These are phyloP conservation scores for Starmerella davenportii DNA, from an alignment of 805 yeast species.

Conservation along the genomic window DNA sequence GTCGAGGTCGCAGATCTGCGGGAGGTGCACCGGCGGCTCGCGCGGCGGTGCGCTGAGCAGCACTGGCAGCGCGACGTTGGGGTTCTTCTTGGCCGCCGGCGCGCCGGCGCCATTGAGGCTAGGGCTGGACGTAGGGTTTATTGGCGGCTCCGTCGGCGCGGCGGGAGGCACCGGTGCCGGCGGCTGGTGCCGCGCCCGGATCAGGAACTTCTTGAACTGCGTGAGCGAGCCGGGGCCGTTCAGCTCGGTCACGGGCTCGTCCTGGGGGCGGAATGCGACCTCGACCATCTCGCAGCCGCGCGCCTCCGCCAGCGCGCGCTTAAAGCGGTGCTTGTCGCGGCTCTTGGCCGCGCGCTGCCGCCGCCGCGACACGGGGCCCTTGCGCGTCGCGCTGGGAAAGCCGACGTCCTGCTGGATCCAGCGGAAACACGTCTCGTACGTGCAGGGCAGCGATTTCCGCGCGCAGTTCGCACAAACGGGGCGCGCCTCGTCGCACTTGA, in stretches of 20 bases:
- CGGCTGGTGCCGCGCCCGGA: not conserved
- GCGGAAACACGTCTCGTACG: conserved; percentile 9
- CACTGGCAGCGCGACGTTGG: conserved; percentile 1
- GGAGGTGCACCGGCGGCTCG: not conserved
- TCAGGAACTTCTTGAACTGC: conserved; percentile 10
- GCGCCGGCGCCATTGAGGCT: conserved; percentile 3
- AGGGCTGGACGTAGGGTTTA: not conserved
- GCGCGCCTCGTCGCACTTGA: conserved; percentile 48
- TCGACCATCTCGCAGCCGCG: conserved; percentile 7
- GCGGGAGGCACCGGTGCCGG: conserved; percentile 1
- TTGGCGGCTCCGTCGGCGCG: not conserved
- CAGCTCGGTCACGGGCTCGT: conserved; percentile 7
- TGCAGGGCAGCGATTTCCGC: conserved; percentile 11
- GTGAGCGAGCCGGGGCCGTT: conserved; percentile 6
- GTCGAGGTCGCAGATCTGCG: not conserved
- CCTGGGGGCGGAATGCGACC: conserved; percentile 6
- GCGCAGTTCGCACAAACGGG: conserved; percentile 42
- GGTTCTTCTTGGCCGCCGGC: conserved; percentile 4
- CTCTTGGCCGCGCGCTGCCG: not conserved
- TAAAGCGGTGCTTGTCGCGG: not conserved
- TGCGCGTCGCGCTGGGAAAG: not conserved
- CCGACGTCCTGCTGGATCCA: conserved; percentile 8
- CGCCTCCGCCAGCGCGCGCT: not conserved
- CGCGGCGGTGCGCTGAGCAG: not conserved
- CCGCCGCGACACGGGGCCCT: not conserved